Evolutionary conservation across 108 stramenopile species (phyloP).

Genomic region (Cyclostephanos invisitatus): DNA sequence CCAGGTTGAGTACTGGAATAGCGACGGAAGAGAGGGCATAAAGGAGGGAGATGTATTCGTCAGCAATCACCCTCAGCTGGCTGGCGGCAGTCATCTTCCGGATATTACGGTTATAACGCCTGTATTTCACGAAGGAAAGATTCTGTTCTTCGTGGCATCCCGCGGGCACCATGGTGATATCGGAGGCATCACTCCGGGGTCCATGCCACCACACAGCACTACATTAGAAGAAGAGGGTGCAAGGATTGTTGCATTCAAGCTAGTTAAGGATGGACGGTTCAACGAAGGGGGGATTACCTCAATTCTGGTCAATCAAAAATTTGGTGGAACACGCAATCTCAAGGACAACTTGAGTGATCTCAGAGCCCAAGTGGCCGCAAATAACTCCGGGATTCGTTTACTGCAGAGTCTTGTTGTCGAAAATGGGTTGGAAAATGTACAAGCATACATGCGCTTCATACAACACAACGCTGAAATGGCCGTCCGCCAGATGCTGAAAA

Average conservation of each 20-base stretch:
- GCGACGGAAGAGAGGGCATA: conserved; percentile 79
- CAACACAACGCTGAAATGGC: conserved; percentile 94
- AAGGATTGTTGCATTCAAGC: conserved; percentile 96
- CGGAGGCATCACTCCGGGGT: conserved; percentile 91
- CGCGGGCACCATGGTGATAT: conserved; percentile 98
- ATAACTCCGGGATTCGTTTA: conserved; percentile 91
- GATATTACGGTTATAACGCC: conserved; percentile 99
- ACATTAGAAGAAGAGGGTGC: conserved; percentile 95
- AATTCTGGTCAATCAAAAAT: conserved; percentile 83
- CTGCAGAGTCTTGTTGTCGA: conserved; percentile 84
- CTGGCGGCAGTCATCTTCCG: conserved; percentile 83
- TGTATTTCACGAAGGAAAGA: conserved; percentile 86
- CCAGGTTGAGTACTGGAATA: conserved; percentile 93
- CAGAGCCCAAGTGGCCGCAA: conserved; percentile 98
- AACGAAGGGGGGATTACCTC: conserved; percentile 94
- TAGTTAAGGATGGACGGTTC: conserved; percentile 91
- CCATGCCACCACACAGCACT: conserved; percentile 92
- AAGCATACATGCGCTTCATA: conserved; percentile 97
- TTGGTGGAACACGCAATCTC: conserved; percentile 91
- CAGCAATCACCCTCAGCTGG: conserved; percentile 97
- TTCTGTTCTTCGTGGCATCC: conserved; percentile 95
- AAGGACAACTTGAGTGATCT: conserved; percentile 95
- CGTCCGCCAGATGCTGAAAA: conserved; percentile 93
- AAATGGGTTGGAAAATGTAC: conserved; percentile 85
- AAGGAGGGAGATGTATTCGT: conserved; percentile 96